Conservation (phyloP, 78 protist species). For the Pelomyxa schiedti region DNA sequence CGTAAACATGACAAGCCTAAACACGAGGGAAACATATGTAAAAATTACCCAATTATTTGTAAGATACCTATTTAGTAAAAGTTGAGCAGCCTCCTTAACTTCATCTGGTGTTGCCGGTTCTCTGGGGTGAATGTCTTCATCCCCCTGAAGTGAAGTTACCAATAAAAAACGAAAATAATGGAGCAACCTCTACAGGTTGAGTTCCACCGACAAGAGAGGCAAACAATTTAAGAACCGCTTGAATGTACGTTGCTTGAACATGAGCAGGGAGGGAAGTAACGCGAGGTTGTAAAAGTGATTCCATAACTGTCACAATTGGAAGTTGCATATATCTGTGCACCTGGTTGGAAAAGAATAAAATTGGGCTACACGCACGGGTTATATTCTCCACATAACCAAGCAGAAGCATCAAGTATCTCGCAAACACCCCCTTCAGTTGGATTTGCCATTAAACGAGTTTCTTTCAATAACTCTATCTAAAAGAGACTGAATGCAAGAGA, state of each 20-base stretch:
- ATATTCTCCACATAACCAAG: slow-evolving; percentile 80
- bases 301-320: too few relatives aligned
- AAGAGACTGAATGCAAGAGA: slow-evolving; percentile 1
- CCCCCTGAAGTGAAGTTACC: not conserved
- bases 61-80: not conserved
- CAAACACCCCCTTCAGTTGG: slow-evolving; percentile 37
- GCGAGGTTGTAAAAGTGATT: slow-evolving; percentile 47
- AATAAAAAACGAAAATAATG: not conserved
- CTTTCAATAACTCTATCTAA: slow-evolving; percentile 11
- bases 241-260: slow-evolving; percentile 63
- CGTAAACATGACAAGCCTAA: slow-evolving; percentile 30
- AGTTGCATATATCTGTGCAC: not conserved
- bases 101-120: not conserved
- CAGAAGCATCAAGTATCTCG: slow-evolving; percentile 73
- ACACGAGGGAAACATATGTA: not conserved
- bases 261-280: slow-evolving; percentile 58
- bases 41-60: slow-evolving; percentile 20
- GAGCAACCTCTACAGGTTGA: not conserved
- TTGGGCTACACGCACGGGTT: not conserved
- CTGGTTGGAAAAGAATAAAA: not conserved
- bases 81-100: not conserved
- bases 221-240: slow-evolving; percentile 61
- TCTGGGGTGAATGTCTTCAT: not conserved
- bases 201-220: slow-evolving; percentile 31
- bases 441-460: slow-evolving; percentile 29